phyloP scores from a whole-genome alignment of 306 rosid species.

The Corylus avellana region DNA sequence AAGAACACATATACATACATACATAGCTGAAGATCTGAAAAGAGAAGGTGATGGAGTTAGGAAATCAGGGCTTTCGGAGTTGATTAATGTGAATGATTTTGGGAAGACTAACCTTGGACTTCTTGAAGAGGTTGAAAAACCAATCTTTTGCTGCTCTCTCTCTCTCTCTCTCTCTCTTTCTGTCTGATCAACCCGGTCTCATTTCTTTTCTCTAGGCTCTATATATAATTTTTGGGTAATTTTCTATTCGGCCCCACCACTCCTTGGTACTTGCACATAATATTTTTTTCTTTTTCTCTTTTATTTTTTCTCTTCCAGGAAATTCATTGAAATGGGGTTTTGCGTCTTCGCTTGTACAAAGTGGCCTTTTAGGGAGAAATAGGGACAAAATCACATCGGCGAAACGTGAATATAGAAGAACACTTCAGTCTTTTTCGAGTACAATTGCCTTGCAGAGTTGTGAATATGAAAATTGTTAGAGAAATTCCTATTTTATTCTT shows the following conservation, averaged over 20 bases:
- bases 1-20: neutral
- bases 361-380: no score
- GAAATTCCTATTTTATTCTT: no score
- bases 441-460: no score
- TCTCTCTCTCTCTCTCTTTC: neutral
- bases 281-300: no score
- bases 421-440: no score
- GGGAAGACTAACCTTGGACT: constrained; percentile 77
- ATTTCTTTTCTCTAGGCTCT: constrained; percentile 9
- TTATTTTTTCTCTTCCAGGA: neutral
- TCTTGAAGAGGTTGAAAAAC: constrained; percentile 34
- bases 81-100: neutral
- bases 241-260: neutral
- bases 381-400: no score
- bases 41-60: neutral
- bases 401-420: no score
- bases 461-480: no score
- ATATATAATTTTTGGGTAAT: neutral
- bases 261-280: neutral
- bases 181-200: constrained; percentile 17
- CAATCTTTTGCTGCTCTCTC: neutral
- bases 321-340: neutral
- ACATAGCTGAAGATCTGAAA: constrained; percentile 32
- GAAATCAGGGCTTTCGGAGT: constrained; percentile 27
- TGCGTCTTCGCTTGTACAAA: no score